phyloP scores from a whole-genome alignment of 1,284 basidiomycete genomes.

The Marasmius sp. region DNA sequence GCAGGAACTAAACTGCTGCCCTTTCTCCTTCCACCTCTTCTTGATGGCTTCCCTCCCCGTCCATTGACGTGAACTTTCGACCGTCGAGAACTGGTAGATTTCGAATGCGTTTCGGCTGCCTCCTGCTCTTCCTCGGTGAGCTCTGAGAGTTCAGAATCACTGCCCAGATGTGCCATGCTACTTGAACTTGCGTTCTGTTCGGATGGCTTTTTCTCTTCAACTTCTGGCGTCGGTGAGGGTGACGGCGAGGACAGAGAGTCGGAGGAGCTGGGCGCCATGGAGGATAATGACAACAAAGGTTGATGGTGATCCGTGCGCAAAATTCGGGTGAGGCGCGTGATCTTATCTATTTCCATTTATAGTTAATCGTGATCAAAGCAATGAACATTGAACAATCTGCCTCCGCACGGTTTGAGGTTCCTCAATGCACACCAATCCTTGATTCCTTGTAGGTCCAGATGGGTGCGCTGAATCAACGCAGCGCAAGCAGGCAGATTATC shows the following conservation, averaged over 20 bases:
- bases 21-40: conserved; percentile 48
- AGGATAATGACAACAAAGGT: conserved; percentile 32
- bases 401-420: too few species aligned
- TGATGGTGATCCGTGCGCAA: conserved; percentile 42
- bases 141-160: conserved; percentile 76
- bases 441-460: too few species aligned
- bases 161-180: conserved; percentile 42
- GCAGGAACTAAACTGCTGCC: conserved; percentile 68
- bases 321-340: conserved; percentile 16
- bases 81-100: conserved; percentile 8
- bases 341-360: conserved; percentile 9
- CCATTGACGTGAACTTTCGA: background rate
- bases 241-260: conserved; percentile 66
- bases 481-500: too few species aligned
- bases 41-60: conserved; percentile 17
- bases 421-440: too few species aligned
- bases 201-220: conserved; percentile 14
- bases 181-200: conserved; percentile 31
- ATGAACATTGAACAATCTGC: background rate
- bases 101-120: conserved; percentile 23
- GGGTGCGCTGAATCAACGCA: too few species aligned
- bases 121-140: conserved; percentile 79
- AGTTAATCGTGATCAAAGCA: background rate
- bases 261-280: conserved; percentile 60
- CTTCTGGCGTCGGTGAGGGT: conserved; percentile 44